A percentile compares a stretch with the other conserved stretches of the same genome.
phyloP scores from a whole-genome alignment of 345 rosid species.

The Eucalyptus lansdowneana region DNA sequence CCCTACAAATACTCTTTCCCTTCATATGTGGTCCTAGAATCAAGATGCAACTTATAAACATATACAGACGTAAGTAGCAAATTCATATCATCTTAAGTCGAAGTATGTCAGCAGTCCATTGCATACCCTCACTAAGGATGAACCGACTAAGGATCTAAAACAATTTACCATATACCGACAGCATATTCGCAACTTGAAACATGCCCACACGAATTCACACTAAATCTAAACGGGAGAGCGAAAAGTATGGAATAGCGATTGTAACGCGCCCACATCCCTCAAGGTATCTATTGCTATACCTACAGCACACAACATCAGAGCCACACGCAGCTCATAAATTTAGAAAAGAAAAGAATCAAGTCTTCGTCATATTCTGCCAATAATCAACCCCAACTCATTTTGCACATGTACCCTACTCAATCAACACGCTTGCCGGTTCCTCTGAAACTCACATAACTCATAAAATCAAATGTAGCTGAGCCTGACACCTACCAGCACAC shows the following conservation, averaged over 20 bases:
- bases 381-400: background rate
- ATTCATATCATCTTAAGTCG: background rate
- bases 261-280: background rate
- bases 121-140: background rate
- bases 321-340: background rate
- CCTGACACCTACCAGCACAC: background rate
- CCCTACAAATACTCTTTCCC: background rate
- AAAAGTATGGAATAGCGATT: background rate
- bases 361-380: background rate
- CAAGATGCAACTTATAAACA: background rate
- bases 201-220: background rate
- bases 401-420: background rate
- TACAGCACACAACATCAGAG: background rate
- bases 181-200: background rate
- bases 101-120: background rate
- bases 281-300: background rate
- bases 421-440: background rate
- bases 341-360: background rate
- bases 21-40: background rate
- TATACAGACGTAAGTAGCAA: background rate
- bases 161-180: background rate
- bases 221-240: background rate
- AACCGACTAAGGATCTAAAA: background rate
- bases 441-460: background rate
- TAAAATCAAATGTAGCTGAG: background rate